phyloP scores from a whole-genome alignment of 345 rosid species.

The Gossypium turneri region DNA sequence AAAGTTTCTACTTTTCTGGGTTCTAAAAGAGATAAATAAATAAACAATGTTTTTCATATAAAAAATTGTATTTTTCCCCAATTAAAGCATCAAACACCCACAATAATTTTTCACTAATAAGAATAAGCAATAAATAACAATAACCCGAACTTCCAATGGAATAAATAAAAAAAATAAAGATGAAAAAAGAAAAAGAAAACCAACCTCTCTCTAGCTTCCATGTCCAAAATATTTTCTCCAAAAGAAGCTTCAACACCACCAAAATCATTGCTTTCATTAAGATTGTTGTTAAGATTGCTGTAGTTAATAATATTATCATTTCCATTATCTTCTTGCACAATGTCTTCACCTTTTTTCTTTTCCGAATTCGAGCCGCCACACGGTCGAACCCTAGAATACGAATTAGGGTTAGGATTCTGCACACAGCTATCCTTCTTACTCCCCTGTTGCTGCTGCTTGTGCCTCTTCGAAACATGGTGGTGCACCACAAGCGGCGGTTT shows the following conservation, averaged over 20 bases:
- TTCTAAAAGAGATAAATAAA: background rate
- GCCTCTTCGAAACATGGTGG: constrained; percentile 36
- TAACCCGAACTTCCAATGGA: background rate
- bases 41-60: background rate
- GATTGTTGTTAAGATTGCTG: constrained; percentile 6
- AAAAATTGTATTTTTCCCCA: background rate
- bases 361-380: constrained; percentile 19
- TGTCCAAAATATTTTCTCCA: constrained; percentile 64
- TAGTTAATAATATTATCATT: background rate
- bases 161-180: background rate
- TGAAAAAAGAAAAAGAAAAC: background rate
- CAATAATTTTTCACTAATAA: too few species aligned
- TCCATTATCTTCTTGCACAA: constrained; percentile 16
- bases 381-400: constrained; percentile 17
- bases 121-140: background rate
- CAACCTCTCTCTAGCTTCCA: constrained; percentile 70
- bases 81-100: background rate
- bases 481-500: constrained; percentile 53
- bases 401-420: constrained; percentile 34
- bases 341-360: constrained; percentile 10
- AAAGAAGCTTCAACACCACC: constrained; percentile 52
- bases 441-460: background rate
- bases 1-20: background rate
- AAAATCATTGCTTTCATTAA: constrained; percentile 10
- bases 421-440: constrained; percentile 18